Base-by-base conservation (phyloP, 805 yeast species). In the Starmerella stigmatis region DNA sequence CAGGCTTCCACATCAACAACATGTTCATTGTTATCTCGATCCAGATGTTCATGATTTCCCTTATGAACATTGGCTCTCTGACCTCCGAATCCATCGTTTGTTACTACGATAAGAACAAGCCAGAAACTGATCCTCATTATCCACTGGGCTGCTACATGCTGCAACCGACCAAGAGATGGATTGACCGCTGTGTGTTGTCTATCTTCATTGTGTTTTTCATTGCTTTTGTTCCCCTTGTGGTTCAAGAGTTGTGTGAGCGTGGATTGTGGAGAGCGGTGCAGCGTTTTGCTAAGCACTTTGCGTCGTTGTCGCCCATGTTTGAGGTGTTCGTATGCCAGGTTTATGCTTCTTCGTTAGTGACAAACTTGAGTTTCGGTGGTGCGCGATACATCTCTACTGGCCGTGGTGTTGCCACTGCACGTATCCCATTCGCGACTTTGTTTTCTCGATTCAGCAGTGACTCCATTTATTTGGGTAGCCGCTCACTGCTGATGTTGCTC, bases 261-360 rank as follows among this genome's bases (percentile, higher is more conserved):
- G 96, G 97, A 0, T 53, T 79, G 12, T 71, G 81, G 75, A 79
- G 80, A 53, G 89, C 96, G 0, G 55, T 73, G 2, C 68, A 73
- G 29, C 71, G 96, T 51, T 73, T 88, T 41, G 60, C 74, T n/a
- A 75, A 74, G 60, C 97, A 89, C 57, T 70, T 89, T 46, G 60
- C 75, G 26, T 86, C 96, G 0, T 63, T 88, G 48, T 82, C 96
- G 2, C 96, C 96, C 2, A 65, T 88, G 44, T 89, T 89, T 64
- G 97, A 89, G 61, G 96, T 89, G 6, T 86, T 89, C 65, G 95
- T 85, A 8, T 86, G 96, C 61, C 96, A 88, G 63, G 81, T 88
- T 8, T 89, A 89, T 61, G 83, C 96, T 4, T 75, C 76, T 55
- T 74, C 96, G 0, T 67, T 89, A 54, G 65, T 76, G 38, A 75